Evolutionary conservation across 176 grass and related monocot species (phyloP), one percentile per base, ranked within the genome.

Genomic region (Carex myosuroides): DNA sequence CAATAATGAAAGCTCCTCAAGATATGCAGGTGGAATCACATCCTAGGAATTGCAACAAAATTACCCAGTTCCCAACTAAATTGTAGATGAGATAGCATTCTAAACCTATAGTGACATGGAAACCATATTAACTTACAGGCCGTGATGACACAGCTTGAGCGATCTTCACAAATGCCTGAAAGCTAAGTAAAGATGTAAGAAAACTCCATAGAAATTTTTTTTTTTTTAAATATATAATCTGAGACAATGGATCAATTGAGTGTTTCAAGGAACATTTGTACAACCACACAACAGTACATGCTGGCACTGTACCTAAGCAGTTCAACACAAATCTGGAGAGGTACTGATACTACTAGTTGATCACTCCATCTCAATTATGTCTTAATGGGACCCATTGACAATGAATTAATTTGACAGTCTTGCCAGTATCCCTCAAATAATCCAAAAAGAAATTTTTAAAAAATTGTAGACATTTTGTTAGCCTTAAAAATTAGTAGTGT

Each of bases 1-100:
- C 87, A 98, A 89, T 60, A 94, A 84, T 22, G 95, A 94, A 84
- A 98, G 95, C 21, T 98, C 88, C 56, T 93, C 92, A 81, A 98
- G 88, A 87, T 94, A 98, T 44, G 91, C 89, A 70, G 95, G 95
- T 83, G 95, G 95, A 90, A 98, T 90, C 83, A 98, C 92, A 87
- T 98, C 95, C 95, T 98, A 82, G 46, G 79, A 83, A 12, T 84
- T 82, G 59, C 35, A 64, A 70, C n/a, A 67, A 26, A 82, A 87
- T 5, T 50, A 60, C 4, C 16, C 48, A 30, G 13, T 76, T 76
- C 24, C n/a, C 22, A 76, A 56, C 5, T 76, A 72, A 48, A 72
- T 55, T 39, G 20, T 30, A 30, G 72, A 13, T 55, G 50, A 76
- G 14, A 76, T 75, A 39, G 26, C 20, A 61, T 64, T 82, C 24